A percentile compares a stretch with the other conserved stretches of the same genome.
Conservation (phyloP, 192 early-diverging fungal genomes). For the Phycomyces nitens region DNA sequence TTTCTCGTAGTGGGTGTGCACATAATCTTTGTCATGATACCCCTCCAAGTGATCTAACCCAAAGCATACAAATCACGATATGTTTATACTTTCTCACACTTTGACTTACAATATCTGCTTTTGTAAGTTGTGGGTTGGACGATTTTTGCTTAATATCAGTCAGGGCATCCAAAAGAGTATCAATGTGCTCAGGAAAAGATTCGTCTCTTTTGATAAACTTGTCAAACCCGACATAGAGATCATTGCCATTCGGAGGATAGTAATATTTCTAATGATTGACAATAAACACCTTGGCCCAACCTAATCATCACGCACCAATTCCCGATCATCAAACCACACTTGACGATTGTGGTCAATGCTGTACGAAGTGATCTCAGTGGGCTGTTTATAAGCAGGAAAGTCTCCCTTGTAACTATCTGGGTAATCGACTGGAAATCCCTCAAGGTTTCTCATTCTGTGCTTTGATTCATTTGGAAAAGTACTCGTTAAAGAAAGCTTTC, state of each 20-base stretch:
- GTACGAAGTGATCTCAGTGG: constrained; percentile 61
- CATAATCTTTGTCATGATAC: constrained; percentile 86
- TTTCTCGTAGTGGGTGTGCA: constrained; percentile 70
- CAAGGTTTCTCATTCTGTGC: background rate
- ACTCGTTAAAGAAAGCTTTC: background rate
- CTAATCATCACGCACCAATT: constrained; percentile 42
- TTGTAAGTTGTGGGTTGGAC: constrained; percentile 4
- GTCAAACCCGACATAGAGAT: constrained; percentile 66
- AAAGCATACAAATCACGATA: background rate
- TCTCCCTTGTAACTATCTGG: constrained; percentile 35
- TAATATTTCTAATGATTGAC: constrained; percentile 54
- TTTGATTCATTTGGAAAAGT: background rate
- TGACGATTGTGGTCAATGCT: constrained; percentile 58
- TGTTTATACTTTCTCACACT: background rate
- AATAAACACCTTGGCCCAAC: background rate
- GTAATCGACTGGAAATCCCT: constrained; percentile 34
- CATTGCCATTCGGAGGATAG: constrained; percentile 44
- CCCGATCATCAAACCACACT: constrained; percentile 59
- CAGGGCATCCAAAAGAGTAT: constrained; percentile 71
- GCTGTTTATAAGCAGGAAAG: constrained; percentile 53
- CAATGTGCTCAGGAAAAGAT: constrained; percentile 68
- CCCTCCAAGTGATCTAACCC: constrained; percentile 70
- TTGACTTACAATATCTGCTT: constrained; percentile 32
- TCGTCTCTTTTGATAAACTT: constrained; percentile 62
- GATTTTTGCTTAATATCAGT: constrained; percentile 26